A percentile compares a stretch with the other conserved stretches of the same genome.
phyloP scores from a whole-genome alignment of 2,329 filamentous ascomycete species.

The Decorospora gaudefroyi region DNA sequence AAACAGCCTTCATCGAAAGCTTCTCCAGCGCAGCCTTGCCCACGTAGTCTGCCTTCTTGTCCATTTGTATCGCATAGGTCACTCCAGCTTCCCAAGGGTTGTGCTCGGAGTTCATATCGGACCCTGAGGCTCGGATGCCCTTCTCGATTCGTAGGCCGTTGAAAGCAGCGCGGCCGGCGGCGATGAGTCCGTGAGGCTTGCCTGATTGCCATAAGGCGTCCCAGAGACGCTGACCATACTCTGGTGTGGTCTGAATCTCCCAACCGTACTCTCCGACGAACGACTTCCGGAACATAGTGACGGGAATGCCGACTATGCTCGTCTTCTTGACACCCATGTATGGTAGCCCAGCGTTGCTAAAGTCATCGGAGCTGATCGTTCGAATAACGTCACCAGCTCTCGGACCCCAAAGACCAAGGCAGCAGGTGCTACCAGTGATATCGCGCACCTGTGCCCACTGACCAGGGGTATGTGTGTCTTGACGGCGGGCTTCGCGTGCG shows the following conservation, averaged over 20 bases:
- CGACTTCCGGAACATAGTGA: constrained; percentile 60
- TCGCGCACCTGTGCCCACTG: constrained; percentile 60
- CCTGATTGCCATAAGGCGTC: constrained; percentile 62
- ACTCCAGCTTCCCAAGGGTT: constrained; percentile 64
- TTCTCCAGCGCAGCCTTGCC: constrained; percentile 57
- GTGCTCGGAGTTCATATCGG: constrained; percentile 65
- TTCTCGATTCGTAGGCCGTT: constrained; percentile 64
- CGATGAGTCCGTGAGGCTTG: constrained; percentile 59
- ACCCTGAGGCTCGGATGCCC: constrained; percentile 61
- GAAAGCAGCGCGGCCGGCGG: constrained; percentile 63
- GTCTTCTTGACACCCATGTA: constrained; percentile 58
- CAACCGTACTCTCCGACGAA: constrained; percentile 66
- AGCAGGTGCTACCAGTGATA: constrained; percentile 63
- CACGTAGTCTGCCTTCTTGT: constrained; percentile 56
- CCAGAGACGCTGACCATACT: constrained; percentile 63
- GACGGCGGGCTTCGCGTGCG: constrained; percentile 56
- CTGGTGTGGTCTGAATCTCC: constrained; percentile 65
- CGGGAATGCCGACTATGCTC: constrained; percentile 60
- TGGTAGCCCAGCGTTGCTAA: constrained; percentile 53
- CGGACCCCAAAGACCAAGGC: constrained; percentile 67
- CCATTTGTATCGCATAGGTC: constrained; percentile 54
- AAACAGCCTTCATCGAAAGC: constrained; percentile 45
- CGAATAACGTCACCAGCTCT: constrained; percentile 58
- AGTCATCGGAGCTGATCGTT: constrained; percentile 53
- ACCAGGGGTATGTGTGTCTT: constrained; percentile 49